Evolutionary conservation across 2,329 filamentous ascomycete species (phyloP), one percentile per base, ranked within the genome.

Genomic region (Pseudogymnoascus destructans): DNA sequence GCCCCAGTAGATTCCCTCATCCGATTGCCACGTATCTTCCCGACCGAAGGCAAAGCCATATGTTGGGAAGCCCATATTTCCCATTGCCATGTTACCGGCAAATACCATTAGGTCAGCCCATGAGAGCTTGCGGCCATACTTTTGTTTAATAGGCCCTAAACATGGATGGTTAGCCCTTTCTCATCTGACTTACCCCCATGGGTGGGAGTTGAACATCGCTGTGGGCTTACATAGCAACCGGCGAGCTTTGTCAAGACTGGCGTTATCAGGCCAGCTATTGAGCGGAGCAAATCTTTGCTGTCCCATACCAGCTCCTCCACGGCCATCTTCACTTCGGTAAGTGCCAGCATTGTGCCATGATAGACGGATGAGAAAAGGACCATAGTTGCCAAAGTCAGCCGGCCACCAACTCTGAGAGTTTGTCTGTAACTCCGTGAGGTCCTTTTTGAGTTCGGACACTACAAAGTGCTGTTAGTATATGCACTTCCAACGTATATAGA

Each of bases 231-330:
- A 80, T 59, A 82, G 69, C 62, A 82, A 73, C 60, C 79, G 79
- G 58, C 79, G 79, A 33, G 79, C 79, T 74, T 82, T 82, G 73
- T 82, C 79, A 58, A 82, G 75, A 61, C 73, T 77, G 64, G 76
- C 78, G 60, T 82, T 82, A 69, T 82, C 79, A 38, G 79, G 79
- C 79, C 79, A 82, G 70, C 76, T 78, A 73, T 82, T 82, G 65
- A 82, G 75, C 2, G 79, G 79, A 58, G 79, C 79, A 63, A 82
- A 82, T 38, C 79, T 75, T 71, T 82, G 79, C 69, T 82, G 79
- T 52, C 79, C 79, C 59, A 64, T 77, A 69, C 79, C 79, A 65
- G 78, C 79, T 55, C 79, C 79, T 60, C 79, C 79, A 60, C 79
- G 79, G 38, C 79, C 79, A 64, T 82, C 79, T 35, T 70, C 72